A percentile compares a stretch with the other conserved stretches of the same genome.
phyloP scores from a whole-genome alignment of 495 filamentous ascomycete species.

The Talaromyces nanjingensis region DNA sequence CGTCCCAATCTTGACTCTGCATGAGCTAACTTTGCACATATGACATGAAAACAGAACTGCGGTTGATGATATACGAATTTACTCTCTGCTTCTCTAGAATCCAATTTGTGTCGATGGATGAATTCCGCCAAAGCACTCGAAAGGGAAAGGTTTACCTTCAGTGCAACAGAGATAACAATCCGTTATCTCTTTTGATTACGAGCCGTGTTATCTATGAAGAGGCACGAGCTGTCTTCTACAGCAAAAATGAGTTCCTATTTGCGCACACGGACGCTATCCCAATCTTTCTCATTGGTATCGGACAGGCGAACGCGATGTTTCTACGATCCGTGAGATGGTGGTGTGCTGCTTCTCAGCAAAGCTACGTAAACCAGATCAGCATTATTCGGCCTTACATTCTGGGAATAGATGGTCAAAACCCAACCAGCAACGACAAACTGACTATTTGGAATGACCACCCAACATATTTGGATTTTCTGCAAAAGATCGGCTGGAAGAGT shows the following conservation, averaged over 20 bases:
- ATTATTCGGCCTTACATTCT: neutral
- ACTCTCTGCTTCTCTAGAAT: neutral
- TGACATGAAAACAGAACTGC: neutral
- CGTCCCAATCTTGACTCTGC: neutral
- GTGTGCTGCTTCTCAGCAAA: neutral
- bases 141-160: neutral
- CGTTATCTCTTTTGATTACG: neutral
- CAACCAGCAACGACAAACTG: neutral
- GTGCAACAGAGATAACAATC: neutral
- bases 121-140: neutral
- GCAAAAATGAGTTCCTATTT: neutral
- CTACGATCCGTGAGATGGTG: neutral
- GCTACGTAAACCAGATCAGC: neutral
- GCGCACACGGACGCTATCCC: neutral
- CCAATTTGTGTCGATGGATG: neutral
- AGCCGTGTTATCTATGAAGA: constrained; percentile 3
- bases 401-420: neutral
- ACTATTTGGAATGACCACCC: neutral
- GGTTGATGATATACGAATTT: neutral
- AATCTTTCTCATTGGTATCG: constrained; percentile 6
- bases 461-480: neutral
- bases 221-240: neutral
- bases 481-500: neutral
- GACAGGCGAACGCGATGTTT: neutral
- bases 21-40: neutral